Evolutionary conservation across 768 basidiomycete species (phyloP).

Genomic region (Boletus edulis): DNA sequence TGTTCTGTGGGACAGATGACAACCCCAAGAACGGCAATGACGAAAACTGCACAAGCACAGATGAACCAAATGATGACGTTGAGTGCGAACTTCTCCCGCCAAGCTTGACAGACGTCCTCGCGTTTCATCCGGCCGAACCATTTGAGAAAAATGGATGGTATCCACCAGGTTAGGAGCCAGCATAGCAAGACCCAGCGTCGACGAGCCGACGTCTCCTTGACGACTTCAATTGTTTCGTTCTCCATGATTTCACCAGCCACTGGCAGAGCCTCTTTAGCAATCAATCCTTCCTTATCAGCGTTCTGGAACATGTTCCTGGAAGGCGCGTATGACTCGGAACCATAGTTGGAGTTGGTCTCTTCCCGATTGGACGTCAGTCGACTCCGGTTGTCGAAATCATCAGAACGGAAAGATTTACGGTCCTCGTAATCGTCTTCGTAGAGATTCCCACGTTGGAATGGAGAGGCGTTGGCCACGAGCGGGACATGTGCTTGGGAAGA

Average conservation of each 20-base stretch:
- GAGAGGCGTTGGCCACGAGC: conserved; percentile 78
- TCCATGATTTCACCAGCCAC: conserved; percentile 83
- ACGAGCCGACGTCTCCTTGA: conserved; percentile 79
- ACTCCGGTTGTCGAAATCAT: conserved; percentile 80
- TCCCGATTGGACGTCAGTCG: conserved; percentile 75
- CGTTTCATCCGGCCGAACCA: conserved; percentile 92
- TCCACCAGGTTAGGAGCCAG: conserved; percentile 91
- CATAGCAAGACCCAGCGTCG: conserved; percentile 86
- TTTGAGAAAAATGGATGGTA: conserved; percentile 67
- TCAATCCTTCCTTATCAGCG: conserved; percentile 65
- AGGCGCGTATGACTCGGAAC: conserved; percentile 91
- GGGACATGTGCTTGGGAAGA: conserved; percentile 74
- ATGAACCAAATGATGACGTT: conserved; percentile 96
- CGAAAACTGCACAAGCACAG: conserved; percentile 85
- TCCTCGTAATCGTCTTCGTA: conserved; percentile 84
- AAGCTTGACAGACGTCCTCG: conserved; percentile 89
- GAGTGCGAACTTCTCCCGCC: conserved; percentile 94
- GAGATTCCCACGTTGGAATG: conserved; percentile 72
- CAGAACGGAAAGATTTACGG: conserved; percentile 65
- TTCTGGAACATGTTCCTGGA: conserved; percentile 95
- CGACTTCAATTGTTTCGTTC: conserved; percentile 82
- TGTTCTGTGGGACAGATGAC: conserved; percentile 95
- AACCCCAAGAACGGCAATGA: conserved; percentile 83
- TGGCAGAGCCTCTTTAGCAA: conserved; percentile 84
- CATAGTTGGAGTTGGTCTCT: conserved; percentile 77